A percentile compares a stretch with the other conserved stretches of the same genome.
These are phyloP conservation scores for Aspergillus hancockii DNA, from an alignment of 495 filamentous ascomycete genomes.

Conservation along the genomic window DNA sequence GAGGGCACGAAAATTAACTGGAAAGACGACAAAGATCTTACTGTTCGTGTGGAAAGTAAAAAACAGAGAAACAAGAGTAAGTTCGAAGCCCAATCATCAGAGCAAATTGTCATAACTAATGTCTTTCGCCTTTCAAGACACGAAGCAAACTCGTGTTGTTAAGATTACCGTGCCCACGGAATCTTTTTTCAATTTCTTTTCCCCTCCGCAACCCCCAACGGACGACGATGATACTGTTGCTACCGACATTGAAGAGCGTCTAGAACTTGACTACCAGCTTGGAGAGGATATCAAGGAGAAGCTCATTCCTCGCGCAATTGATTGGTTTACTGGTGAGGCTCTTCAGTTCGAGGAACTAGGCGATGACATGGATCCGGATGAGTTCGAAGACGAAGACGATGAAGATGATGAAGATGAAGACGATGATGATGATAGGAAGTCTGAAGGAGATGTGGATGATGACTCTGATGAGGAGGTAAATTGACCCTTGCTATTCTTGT, in stretches of 20 bases:
- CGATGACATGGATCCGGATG: constrained; percentile 81
- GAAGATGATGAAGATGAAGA: constrained; percentile 84
- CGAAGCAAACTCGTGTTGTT: constrained; percentile 97
- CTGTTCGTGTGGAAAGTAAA: constrained; percentile 93
- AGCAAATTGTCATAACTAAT: constrained; percentile 3
- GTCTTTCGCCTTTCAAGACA: constrained; percentile 58
- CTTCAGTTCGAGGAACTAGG: constrained; percentile 95
- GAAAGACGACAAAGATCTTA: constrained; percentile 91
- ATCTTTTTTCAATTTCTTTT: constrained; percentile 99
- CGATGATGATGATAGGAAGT: constrained; percentile 55
- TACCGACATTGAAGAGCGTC: constrained; percentile 92
- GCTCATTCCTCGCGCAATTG: constrained; percentile 95
- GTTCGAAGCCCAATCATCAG: constrained; percentile 25
- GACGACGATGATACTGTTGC: constrained; percentile 75
- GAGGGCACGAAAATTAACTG: constrained; percentile 98
- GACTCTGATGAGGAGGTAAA: constrained; percentile 94
- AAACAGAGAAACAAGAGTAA: constrained; percentile 99
- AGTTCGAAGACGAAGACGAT: constrained; percentile 91
- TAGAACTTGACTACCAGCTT: constrained; percentile 98
- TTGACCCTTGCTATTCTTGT: constrained; percentile 12
- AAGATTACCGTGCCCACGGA: constrained; percentile 99
- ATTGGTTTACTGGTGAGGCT: constrained; percentile 99
- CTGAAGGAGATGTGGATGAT: constrained; percentile 56
- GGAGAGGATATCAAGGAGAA: constrained; percentile 99
- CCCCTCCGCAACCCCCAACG: constrained; percentile 82